Evolutionary conservation across 352 stramenopile species (phyloP), one percentile per base, ranked within the genome.

Genomic region (Phytophthora ohioensis): DNA sequence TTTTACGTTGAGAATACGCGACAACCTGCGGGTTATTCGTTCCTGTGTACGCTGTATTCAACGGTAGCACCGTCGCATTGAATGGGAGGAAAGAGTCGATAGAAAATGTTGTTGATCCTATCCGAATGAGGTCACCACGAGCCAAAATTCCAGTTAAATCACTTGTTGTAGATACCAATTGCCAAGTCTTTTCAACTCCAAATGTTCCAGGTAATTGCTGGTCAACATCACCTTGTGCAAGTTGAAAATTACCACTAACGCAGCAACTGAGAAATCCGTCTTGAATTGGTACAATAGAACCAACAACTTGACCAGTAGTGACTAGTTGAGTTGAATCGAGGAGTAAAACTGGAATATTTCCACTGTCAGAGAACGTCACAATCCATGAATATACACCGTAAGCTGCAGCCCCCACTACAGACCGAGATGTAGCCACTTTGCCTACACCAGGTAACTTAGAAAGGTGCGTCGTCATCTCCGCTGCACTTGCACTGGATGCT

Each of bases 301-400:
- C 5, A 13, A 38, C 47, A 39, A 39, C 27, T 38, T 54, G 21
- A 54, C 47, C 47, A 21, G 47, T 54, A 38, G 47, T 39, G 4
- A 38, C 47, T 7, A 54, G 21, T 5, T 35, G 5, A 54, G 27
- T 32, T 30, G 47, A 11, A 13, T 54, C 27, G 1, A 54, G 27
- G 27, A n/a, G 10, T 30, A 67, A 34, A 7, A 7, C 21, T 2
- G 48, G 48, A 8, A 67, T 39, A 42, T 67, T 30, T 35, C 59
- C 59, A 39, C 59, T 67, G 27, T 59, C 39, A 2, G 10, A 46
- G n/a, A 67, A 67, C 1, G 59, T 67, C 15, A 67, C 30, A 7
- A 17, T 53, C 59, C 59, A 67, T 32, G 49, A 54, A 38, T 55
- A 67, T 13, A 67, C 38, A 35, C 49, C 39, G 36, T 55, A 67